Conservation (phyloP, 2,329 filamentous ascomycete genomes). For the Fusarium fracticaudum region DNA sequence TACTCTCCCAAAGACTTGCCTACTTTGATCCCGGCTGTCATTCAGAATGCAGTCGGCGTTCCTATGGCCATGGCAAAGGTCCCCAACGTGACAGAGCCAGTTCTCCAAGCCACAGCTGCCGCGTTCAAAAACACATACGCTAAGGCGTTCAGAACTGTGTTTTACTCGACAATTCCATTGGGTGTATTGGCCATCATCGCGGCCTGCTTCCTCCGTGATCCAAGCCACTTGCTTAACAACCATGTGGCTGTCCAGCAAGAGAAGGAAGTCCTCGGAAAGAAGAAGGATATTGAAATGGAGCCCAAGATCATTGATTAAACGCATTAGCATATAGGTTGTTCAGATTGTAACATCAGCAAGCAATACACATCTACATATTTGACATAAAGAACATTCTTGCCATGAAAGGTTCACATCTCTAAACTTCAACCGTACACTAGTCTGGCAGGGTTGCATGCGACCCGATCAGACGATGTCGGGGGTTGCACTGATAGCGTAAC, state of each 20-base stretch:
- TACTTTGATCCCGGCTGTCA: not conserved
- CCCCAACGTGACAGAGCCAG: slow-evolving; percentile 3
- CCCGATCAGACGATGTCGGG: not conserved
- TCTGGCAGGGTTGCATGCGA: not conserved
- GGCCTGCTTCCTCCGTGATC: slow-evolving; percentile 1
- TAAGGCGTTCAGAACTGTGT: not conserved
- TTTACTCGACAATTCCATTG: slow-evolving; percentile 2
- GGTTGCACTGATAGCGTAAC: not conserved
- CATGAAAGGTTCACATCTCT: too few species aligned
- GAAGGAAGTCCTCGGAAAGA: slow-evolving; percentile 6
- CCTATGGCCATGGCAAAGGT: slow-evolving; percentile 13
- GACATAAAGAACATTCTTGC: not conserved
- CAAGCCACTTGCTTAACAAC: slow-evolving; percentile 11
- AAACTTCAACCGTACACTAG: not conserved
- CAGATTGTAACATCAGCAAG: not conserved
- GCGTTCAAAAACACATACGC: slow-evolving; percentile 16
- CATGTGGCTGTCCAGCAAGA: slow-evolving; percentile 14
- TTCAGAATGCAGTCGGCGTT: slow-evolving; percentile 6
- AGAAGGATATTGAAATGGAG: slow-evolving; percentile 3
- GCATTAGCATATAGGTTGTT: not conserved
- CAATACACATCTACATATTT: not conserved
- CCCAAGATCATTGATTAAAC: not conserved
- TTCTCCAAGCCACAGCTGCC: not conserved
- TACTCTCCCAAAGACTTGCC: not conserved
- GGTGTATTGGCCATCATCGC: not conserved